Conservation (phyloP, 2,329 filamentous ascomycete species). For the Cladosporium sphaerospermum region DNA sequence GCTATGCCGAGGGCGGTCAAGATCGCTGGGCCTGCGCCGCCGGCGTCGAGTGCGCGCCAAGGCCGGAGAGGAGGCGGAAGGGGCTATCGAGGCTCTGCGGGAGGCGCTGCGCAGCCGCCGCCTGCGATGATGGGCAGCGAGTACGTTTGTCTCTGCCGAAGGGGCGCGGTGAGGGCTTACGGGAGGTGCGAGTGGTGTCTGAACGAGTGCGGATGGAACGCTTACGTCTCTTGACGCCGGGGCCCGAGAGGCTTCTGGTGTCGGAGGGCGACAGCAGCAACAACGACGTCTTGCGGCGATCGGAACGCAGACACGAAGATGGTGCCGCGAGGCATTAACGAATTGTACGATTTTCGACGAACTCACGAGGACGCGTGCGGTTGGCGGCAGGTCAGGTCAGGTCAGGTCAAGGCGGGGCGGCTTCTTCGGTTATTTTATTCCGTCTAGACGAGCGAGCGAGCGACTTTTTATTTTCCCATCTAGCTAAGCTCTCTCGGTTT, state of each 20-base stretch:
- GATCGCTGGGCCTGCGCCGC: neutral
- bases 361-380: too few species aligned
- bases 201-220: conserved; percentile 35
- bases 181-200: conserved; percentile 39
- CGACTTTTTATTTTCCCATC: too few species aligned
- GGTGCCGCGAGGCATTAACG: conserved; percentile 23
- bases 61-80: neutral
- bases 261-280: too few species aligned
- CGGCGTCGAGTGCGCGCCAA: neutral
- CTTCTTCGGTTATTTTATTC: too few species aligned
- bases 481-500: too few species aligned
- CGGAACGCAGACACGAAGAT: conserved; percentile 2
- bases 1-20: conserved; percentile 9
- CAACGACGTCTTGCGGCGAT: too few species aligned
- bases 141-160: conserved; percentile 28
- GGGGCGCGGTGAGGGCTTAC: conserved; percentile 34
- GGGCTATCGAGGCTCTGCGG: neutral
- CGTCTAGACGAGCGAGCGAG: too few species aligned
- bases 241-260: neutral
- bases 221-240: conserved; percentile 1
- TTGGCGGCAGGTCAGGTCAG: too few species aligned
- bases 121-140: conserved; percentile 14
- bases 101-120: neutral
- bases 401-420: too few species aligned
- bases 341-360: conserved; percentile 8